Evolutionary conservation across 192 early-diverging fungal genomes (phyloP).

Genomic region (Coemansia aciculifera): DNA sequence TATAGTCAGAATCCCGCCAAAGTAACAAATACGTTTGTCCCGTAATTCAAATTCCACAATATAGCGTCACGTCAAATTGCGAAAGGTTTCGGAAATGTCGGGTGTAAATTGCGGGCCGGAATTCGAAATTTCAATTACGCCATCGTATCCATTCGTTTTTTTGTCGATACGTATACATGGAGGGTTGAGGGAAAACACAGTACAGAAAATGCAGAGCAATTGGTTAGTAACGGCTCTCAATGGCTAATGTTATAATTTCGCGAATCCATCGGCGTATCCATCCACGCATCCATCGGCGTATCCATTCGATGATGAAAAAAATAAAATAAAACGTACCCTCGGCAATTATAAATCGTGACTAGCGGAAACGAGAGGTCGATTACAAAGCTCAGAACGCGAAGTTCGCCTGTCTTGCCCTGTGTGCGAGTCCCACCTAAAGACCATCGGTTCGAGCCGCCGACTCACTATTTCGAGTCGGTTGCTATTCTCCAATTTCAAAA

Average conservation of each 20-base stretch:
- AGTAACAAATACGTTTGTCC: background rate
- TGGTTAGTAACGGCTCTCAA: conserved; percentile 1
- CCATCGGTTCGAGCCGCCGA: background rate
- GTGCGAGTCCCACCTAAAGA: background rate
- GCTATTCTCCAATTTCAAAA: background rate
- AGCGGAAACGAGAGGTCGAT: conserved; percentile 1
- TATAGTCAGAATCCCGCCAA: background rate
- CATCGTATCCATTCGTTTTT: background rate
- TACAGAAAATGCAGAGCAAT: background rate
- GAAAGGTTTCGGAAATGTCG: background rate
- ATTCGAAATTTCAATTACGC: background rate
- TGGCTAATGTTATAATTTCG: background rate
- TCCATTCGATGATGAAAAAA: background rate
- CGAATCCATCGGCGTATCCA: background rate
- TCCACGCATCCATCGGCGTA: conserved; percentile 7
- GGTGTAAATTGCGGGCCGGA: background rate
- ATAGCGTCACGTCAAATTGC: background rate
- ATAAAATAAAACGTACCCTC: background rate
- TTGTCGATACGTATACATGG: background rate
- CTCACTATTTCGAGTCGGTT: background rate
- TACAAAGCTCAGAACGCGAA: background rate
- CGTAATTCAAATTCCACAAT: background rate
- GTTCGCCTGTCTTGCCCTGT: background rate
- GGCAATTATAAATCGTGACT: conserved; percentile 6
- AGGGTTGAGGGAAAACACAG: background rate